phyloP scores from a whole-genome alignment of 73 alveolate species.

The Strombidium stylifer region DNA sequence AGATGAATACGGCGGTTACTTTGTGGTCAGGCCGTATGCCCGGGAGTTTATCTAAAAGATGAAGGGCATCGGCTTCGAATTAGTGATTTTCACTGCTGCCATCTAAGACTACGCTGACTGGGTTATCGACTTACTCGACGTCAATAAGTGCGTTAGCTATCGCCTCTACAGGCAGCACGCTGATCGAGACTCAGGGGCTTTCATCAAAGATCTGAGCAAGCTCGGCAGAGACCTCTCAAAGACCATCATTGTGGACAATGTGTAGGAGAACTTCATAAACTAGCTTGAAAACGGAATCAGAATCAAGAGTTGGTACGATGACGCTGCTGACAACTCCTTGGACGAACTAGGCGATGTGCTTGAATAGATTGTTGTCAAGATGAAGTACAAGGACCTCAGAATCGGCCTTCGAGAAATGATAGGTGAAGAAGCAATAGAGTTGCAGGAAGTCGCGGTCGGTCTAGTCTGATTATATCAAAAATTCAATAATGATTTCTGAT shows the following conservation, averaged over 20 bases:
- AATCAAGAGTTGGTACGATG: slow-evolving; percentile 90
- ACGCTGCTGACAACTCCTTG: slow-evolving; percentile 84
- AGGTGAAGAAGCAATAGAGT: no score
- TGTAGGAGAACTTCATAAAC: slow-evolving; percentile 74
- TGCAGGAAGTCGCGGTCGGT: no score
- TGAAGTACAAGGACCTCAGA: slow-evolving; percentile 15
- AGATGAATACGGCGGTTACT: no score
- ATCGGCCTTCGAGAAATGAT: no score
- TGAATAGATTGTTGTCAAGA: slow-evolving; percentile 62
- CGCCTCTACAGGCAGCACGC: slow-evolving; percentile 81
- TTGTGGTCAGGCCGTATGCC: no score
- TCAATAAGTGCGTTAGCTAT: slow-evolving; percentile 55
- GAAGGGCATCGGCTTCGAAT: slow-evolving; percentile 60
- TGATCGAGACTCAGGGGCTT: slow-evolving; percentile 54
- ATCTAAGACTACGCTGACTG: slow-evolving; percentile 86
- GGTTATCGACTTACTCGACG: slow-evolving; percentile 74
- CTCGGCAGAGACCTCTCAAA: slow-evolving; percentile 85
- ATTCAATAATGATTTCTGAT: no score
- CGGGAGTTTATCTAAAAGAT: no score
- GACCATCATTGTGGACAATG: slow-evolving; percentile 80
- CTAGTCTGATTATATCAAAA: no score
- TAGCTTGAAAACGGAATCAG: slow-evolving; percentile 94
- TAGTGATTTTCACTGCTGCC: slow-evolving; percentile 87
- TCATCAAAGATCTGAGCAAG: slow-evolving; percentile 82
- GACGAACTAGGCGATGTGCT: slow-evolving; percentile 75